Conservation (phyloP, 1,284 basidiomycete genomes). For the Agroathelia rolfsii region DNA sequence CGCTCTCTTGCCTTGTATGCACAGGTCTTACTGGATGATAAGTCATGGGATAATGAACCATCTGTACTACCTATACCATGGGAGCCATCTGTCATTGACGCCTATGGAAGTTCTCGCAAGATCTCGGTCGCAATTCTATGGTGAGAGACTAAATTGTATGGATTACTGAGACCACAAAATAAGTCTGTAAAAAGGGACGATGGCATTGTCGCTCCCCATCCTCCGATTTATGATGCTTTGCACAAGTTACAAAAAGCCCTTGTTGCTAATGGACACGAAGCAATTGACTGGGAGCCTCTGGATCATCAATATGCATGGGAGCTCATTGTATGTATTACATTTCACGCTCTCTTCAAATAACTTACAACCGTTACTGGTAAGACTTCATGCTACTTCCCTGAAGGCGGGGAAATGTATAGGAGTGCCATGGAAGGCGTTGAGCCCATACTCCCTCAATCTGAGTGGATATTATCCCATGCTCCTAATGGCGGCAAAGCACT, state of each 20-base stretch:
- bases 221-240: constrained; percentile 41
- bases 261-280: constrained; percentile 41
- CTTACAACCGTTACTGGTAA: constrained; percentile 22
- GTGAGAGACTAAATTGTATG: too few relatives aligned
- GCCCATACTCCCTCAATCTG: constrained; percentile 30
- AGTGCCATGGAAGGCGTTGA: constrained; percentile 28
- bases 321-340: constrained; percentile 30
- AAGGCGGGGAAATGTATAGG: constrained; percentile 39
- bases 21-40: constrained; percentile 35
- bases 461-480: constrained; percentile 37
- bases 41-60: constrained; percentile 49
- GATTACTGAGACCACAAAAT: too few relatives aligned
- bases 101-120: constrained; percentile 29
- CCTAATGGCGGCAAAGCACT: constrained; percentile 44
- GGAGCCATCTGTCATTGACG: constrained; percentile 28
- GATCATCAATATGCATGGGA: constrained; percentile 39
- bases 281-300: constrained; percentile 37
- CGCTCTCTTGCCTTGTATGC: constrained; percentile 45
- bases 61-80: constrained; percentile 44
- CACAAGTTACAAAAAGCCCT: constrained; percentile 32
- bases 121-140: constrained; percentile 43
- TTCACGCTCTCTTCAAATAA: constrained; percentile 5
- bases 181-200: too few relatives aligned
- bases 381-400: constrained; percentile 43
- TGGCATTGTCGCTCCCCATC: constrained; percentile 43